Evolutionary conservation across 331 rosid species (phyloP).

Genomic region (Quercus lobata): DNA sequence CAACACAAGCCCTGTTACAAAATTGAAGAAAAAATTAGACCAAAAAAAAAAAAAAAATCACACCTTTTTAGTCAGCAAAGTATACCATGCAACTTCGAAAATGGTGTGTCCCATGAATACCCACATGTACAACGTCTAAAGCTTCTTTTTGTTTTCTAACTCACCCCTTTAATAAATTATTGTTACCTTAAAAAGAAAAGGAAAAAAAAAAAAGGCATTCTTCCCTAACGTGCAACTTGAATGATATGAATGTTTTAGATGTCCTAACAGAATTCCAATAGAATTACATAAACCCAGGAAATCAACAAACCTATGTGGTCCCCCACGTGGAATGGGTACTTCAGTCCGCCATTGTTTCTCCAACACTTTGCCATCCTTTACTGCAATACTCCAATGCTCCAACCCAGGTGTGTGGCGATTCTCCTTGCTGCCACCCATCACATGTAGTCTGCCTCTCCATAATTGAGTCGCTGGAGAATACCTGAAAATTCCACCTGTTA

Average conservation of each 20-base stretch:
- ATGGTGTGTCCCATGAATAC: neutral
- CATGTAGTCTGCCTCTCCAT: conserved; percentile 94
- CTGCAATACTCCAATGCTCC: conserved; percentile 92
- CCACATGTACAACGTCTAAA: neutral
- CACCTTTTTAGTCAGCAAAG: neutral
- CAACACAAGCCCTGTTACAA: conserved; percentile 68
- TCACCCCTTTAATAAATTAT: too few relatives aligned
- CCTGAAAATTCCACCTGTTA: conserved; percentile 38
- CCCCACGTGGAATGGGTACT: conserved; percentile 84
- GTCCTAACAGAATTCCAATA: neutral
- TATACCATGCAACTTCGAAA: neutral
- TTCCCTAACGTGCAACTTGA: neutral
- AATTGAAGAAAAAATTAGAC: neutral
- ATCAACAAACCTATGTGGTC: conserved; percentile 78
- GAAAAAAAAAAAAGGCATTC: neutral
- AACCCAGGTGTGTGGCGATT: conserved; percentile 81
- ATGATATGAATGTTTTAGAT: conserved; percentile 11
- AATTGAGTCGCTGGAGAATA: conserved; percentile 90
- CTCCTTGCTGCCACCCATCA: conserved; percentile 96
- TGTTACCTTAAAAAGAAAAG: neutral
- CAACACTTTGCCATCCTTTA: conserved; percentile 67
- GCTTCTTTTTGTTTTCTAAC: neutral
- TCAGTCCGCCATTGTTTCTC: conserved; percentile 68
- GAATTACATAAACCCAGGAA: neutral
- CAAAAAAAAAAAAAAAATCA: neutral